phyloP scores from a whole-genome alignment of 805 yeast genomes.

The Saitoella complicata region DNA sequence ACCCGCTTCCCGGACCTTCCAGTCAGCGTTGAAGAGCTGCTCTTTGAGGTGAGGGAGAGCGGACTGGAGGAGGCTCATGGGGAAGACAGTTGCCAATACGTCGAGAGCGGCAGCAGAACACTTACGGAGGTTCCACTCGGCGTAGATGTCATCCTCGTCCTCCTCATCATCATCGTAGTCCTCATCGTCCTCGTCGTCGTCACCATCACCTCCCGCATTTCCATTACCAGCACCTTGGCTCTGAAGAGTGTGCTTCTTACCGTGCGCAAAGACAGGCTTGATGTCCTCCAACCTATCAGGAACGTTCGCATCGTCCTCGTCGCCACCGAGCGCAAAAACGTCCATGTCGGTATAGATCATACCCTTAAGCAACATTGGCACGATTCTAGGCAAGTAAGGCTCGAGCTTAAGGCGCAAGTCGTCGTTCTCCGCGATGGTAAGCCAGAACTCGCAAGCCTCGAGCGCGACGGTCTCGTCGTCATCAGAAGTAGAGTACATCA shows the following conservation, averaged over 20 bases:
- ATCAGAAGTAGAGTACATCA: constrained; percentile 57
- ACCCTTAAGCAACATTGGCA: constrained; percentile 63
- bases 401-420: constrained; percentile 28
- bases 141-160: constrained; percentile 47
- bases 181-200: constrained; percentile 34
- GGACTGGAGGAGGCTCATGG: constrained; percentile 47
- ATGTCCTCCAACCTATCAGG: constrained; percentile 83
- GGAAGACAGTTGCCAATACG: constrained; percentile 49
- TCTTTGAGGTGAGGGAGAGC: constrained; percentile 64
- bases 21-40: constrained; percentile 48
- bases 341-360: constrained; percentile 86
- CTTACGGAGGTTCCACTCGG: constrained; percentile 82
- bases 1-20: constrained; percentile 89
- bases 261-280: constrained; percentile 59
- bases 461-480: constrained; percentile 60
- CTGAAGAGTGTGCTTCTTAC: constrained; percentile 3
- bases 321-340: constrained; percentile 47
- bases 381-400: constrained; percentile 41
- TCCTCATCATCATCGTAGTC: constrained; percentile 60
- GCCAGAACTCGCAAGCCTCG: constrained; percentile 84
- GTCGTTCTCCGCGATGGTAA: constrained; percentile 56
- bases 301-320: constrained; percentile 38
- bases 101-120: constrained; percentile 92
- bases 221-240: constrained; percentile 11
- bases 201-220: constrained; percentile 12